These are phyloP conservation scores for Excoecaria agallocha DNA, from an alignment of 345 rosid species.

Conservation along the genomic window DNA sequence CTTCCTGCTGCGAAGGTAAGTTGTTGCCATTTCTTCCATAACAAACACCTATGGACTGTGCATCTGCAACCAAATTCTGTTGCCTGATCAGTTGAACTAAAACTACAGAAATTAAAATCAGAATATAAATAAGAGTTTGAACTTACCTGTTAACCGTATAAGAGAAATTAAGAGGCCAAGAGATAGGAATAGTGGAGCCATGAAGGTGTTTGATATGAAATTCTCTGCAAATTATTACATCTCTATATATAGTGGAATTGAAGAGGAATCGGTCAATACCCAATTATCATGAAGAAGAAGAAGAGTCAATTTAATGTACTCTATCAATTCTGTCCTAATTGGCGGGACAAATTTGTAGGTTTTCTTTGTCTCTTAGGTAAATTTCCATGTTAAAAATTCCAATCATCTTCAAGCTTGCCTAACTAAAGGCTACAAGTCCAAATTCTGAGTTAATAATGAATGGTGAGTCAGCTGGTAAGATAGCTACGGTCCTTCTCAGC, in stretches of 20 bases:
- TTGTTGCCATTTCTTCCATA: slow-evolving; percentile 40
- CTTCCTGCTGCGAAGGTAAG: slow-evolving; percentile 34
- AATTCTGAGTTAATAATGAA: not conserved
- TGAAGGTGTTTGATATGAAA: not conserved
- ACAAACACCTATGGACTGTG: slow-evolving; percentile 39
- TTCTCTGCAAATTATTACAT: not conserved
- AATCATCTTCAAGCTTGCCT: not conserved
- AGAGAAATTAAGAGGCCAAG: slow-evolving; percentile 11
- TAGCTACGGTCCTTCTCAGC: slow-evolving; percentile 3
- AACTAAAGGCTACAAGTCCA: not conserved
- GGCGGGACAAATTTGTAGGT: not conserved
- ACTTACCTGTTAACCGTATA: slow-evolving; percentile 2
- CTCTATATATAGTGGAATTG: not conserved
- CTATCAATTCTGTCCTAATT: slow-evolving; percentile 1
- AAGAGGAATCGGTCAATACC: not conserved
- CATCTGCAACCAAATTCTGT: slow-evolving; percentile 11
- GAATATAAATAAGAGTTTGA: not conserved
- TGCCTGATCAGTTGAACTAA: not conserved
- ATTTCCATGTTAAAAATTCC: slow-evolving; percentile 5
- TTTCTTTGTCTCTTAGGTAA: not conserved
- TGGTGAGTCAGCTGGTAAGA: not conserved
- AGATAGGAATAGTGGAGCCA: slow-evolving; percentile 7
- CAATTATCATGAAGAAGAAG: not conserved
- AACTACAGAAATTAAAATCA: not conserved
- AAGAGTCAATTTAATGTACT: not conserved